Base-by-base conservation (phyloP, 1,284 basidiomycete genomes). In the Nidula niveotomentosa region DNA sequence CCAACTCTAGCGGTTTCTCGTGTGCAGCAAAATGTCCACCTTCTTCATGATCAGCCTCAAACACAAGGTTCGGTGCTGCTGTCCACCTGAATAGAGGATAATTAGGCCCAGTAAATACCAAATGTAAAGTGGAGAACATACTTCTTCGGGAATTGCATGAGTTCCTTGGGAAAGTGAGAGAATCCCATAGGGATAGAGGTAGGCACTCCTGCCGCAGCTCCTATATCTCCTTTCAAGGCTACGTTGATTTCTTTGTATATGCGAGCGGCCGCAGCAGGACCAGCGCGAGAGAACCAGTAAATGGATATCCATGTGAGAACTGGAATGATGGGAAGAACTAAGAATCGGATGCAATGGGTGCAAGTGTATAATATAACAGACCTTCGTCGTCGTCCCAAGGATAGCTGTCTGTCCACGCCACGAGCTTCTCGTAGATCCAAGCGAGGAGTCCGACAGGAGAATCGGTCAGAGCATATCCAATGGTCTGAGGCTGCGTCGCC, bases 361-460 rank as follows among this genome's bases (percentile, higher is more conserved):
- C 10, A 8, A 9, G 13, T 36, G 15, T 9, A 54, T 17, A 36
- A 34, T 41, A 41, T 44, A 37, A 50, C 60, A 1, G 33, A 77
- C 78, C 68, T 67, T 81, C 82, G 30, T 83, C 80, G 50, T 81
- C 78, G 9, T 69, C 65, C 78, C 79, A 84, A 4, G 67, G 66
- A 59, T 83, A 84, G 0, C 60, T 59, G 55, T 84, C 82, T 0
- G 78, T 74, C 79, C 82, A 84, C 13, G 64, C 60, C 3, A 76
- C 69, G 0, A 85, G 65, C 57, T 86, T 85, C 58, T 85, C 83
- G 52, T 83, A 85, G 36, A 86, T 79, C 81, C 83, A 86, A 1
- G 78, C 80, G 1, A 86, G 70, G 10, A 86, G 62, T 0, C 80
- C 83, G 5, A 75, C 71, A 9, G 85, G 85, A n/a, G 82, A 85